Conservation (phyloP, 2,329 filamentous ascomycete species). For the Hymenoscyphus scutula region DNA sequence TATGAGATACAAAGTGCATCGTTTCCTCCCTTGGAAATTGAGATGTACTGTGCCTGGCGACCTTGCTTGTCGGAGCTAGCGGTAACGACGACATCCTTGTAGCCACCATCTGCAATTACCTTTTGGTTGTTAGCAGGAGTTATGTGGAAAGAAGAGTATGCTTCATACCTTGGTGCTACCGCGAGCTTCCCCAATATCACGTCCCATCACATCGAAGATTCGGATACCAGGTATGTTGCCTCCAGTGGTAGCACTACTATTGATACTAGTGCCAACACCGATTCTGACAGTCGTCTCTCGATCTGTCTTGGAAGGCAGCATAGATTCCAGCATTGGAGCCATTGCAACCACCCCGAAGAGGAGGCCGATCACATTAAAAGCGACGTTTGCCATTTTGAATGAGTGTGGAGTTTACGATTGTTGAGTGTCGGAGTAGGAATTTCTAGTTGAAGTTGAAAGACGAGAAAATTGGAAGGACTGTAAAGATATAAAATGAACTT, state of each 20-base stretch:
- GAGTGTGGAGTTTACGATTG: neutral
- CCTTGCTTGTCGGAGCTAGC: neutral
- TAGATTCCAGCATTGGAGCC: constrained; percentile 6
- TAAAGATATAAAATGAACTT: neutral
- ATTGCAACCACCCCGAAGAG: neutral
- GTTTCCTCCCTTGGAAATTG: constrained; percentile 3
- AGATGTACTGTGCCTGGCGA: neutral
- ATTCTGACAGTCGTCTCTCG: neutral
- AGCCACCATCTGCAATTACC: neutral
- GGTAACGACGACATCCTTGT: neutral
- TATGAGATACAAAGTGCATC: constrained; percentile 9
- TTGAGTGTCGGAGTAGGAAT: neutral
- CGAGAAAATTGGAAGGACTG: neutral
- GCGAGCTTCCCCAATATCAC: neutral
- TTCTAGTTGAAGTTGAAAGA: neutral
- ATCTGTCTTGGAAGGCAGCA: constrained; percentile 1
- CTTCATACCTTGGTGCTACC: neutral
- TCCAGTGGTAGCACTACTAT: neutral
- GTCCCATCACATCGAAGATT: constrained; percentile 3
- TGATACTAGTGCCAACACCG: constrained; percentile 1
- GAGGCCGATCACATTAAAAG: constrained; percentile 1
- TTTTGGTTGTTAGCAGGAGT: neutral
- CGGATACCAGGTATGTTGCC: constrained; percentile 8
- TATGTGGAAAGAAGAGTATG: no score
- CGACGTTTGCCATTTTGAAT: neutral